Base-by-base conservation (phyloP, 371 early-diverging fungal species). In the Actinomortierella ambigua region DNA sequence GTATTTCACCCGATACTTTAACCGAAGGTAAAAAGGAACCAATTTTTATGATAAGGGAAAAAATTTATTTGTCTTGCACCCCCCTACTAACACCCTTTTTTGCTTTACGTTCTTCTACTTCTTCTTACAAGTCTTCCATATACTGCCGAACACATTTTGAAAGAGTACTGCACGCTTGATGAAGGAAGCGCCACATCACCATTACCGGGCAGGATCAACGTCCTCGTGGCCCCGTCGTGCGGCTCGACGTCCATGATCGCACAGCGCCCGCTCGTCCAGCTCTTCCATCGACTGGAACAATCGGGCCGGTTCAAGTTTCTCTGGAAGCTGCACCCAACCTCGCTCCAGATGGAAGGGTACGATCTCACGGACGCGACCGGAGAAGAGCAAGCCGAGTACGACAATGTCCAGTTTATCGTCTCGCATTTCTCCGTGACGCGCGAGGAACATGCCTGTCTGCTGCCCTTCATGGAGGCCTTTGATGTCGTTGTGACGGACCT, bases 391-490 rank as follows among this genome's bases (percentile, higher is more conserved):
- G 49, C 34, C 13, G 77, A 76, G 52, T 53, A 57, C 8, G 68
- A 62, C 22, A 76, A 71, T 39, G 68, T 76, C 15, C 53, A 64
- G 50, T 76, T 69, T 47, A 56, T 76, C 28, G 40, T 76, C 18
- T 39, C 17, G 17, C 50, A 76, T 52, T 76, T 76, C 40, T 55
- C 57, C 13, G 77, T 71, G 29, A 64, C 73, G 1, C 57, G 52
- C 13, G 68, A 67, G 2, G 77, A 76, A 44, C 68, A 76, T 41
- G 56, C 68, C 8, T 76, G 73, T 43, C 55, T 76, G 23, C 42
- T 76, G 44, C 77, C 77, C 18, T 76, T 76, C 52, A 67, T 76
- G 58, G 77, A 76, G 50, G 77, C 69, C 18, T 71, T 76, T 50
- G 68, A 66, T 52, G 55, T 76, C 7, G 53, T 76, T 57, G 61